Base-by-base conservation (phyloP, 2,329 filamentous ascomycete genomes). In the Aspergillus udagawae region DNA sequence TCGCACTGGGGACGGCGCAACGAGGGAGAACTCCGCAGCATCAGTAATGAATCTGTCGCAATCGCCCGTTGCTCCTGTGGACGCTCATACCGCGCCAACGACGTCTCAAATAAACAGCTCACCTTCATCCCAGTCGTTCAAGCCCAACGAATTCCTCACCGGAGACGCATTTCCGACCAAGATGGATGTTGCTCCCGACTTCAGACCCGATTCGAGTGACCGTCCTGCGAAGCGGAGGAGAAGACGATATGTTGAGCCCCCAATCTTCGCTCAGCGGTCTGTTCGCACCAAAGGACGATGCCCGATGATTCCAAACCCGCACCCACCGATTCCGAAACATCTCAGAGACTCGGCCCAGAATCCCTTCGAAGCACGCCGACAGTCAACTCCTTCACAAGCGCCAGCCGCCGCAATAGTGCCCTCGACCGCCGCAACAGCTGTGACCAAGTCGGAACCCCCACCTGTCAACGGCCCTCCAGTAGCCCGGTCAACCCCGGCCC, bases 201-300 rank as follows among this genome's bases (percentile, higher is more conserved):
- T 60, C 23, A 56, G 35, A 35, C 28, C 56, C 10, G 65, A 50
- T 21, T 53, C 65, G 14, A 69, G 67, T 32, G 63, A 65, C n/a
- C 69, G 75, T 54, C 75, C 72, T 21, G 78, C 77, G 20, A 75
- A 77, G 17, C 75, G 73, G 60, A 84, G 83, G 63, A 74, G 79
- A 59, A 74, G 75, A 58, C 75, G 81, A 51, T 81, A 81, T 60
- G 75, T 78, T 49, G 80, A 83, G 64, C 78, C 80, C 32, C 82
- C 82, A 3, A 78, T 83, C 41, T 84, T 73, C 65, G 80, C 80
- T 21, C 75, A 73, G 42, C 76, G 74, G 60, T 75, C 77, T 14
- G 73, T 72, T 29, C 71, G 76, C 54, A 73, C 71, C 27, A 74
- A 70, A 49, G 77, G 72, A 54, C 74, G 64, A 60, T 75, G 71